Evolutionary conservation across 1,139 yeast species (phyloP).

Genomic region (Geotrichum carabidarum): DNA sequence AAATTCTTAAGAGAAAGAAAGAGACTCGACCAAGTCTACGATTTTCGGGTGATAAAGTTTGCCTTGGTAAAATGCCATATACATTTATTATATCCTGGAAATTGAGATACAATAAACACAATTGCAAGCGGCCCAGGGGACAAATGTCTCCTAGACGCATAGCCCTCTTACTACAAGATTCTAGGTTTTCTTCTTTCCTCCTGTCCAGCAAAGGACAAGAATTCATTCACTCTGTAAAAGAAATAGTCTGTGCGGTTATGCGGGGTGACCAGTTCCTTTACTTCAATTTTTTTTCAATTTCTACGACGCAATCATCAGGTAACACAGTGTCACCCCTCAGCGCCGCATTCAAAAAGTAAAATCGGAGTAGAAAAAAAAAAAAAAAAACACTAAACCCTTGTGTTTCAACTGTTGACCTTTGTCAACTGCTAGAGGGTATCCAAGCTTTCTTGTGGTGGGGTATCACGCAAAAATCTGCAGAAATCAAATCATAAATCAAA

Average conservation of each 20-base stretch:
- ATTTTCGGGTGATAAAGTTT: slow-evolving; percentile 1
- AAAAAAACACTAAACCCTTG: slow-evolving; percentile 1
- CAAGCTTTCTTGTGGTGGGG: background rate
- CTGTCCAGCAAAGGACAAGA: background rate
- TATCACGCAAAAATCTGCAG: background rate
- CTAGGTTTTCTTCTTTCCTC: background rate
- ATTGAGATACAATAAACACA: slow-evolving; percentile 3
- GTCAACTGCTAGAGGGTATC: slow-evolving; percentile 6
- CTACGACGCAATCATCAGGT: slow-evolving; percentile 12
- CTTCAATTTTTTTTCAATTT: slow-evolving; percentile 5
- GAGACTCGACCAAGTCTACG: background rate
- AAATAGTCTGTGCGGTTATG: slow-evolving; percentile 1
- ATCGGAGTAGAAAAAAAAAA: slow-evolving; percentile 6
- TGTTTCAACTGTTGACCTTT: background rate
- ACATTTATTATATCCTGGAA: slow-evolving; percentile 9
- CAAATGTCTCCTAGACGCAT: slow-evolving; percentile 6
- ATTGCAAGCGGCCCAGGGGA: background rate
- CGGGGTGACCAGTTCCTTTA: slow-evolving; percentile 9
- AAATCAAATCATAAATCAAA: slow-evolving; percentile 2
- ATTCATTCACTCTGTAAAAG: background rate
- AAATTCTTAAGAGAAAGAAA: background rate
- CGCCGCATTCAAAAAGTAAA: slow-evolving; percentile 8
- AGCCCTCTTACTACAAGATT: slow-evolving; percentile 8
- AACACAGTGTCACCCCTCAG: slow-evolving; percentile 15
- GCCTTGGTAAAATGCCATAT: background rate